Conservation (phyloP, 2,329 filamentous ascomycete genomes). For the Sporothrix protearum region DNA sequence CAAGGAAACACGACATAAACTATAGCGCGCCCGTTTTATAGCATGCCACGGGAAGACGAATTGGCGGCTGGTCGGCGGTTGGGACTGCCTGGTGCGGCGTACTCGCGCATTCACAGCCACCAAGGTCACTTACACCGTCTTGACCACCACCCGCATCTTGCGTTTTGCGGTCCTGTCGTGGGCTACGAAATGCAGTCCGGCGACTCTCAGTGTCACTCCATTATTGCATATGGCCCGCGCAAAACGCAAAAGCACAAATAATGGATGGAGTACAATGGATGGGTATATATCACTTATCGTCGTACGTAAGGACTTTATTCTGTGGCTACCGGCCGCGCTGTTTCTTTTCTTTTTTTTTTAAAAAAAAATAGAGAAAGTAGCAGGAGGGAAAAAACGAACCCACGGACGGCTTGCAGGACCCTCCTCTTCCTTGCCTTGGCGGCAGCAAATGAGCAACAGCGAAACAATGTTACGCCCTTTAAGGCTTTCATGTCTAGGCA, state of each 20-base stretch:
- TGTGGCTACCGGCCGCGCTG: conserved; percentile 5
- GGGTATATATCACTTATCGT: not conserved
- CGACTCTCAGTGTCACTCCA: not conserved
- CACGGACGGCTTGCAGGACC: conserved; percentile 15
- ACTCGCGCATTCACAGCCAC: not conserved
- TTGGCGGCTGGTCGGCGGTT: conserved; percentile 7
- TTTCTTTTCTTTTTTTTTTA: too few species aligned
- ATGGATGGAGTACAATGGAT: not conserved
- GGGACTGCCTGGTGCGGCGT: not conserved
- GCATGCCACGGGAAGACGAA: not conserved
- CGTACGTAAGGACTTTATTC: conserved; percentile 1
- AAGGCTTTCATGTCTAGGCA: not conserved
- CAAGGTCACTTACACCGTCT: conserved; percentile 6
- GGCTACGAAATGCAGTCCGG: not conserved
- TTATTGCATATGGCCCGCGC: conserved; percentile 7
- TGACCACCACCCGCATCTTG: not conserved
- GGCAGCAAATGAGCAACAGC: not conserved
- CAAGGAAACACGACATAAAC: not conserved
- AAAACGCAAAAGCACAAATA: not conserved
- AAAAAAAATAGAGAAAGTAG: not conserved
- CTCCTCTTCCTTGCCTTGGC: not conserved
- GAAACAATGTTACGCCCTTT: not conserved
- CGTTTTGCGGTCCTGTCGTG: conserved; percentile 2
- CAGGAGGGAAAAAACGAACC: not conserved
- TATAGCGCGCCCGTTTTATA: not conserved